Conservation (phyloP, 2,329 filamentous ascomycete genomes). For the Berkeleyomyces basicola region DNA sequence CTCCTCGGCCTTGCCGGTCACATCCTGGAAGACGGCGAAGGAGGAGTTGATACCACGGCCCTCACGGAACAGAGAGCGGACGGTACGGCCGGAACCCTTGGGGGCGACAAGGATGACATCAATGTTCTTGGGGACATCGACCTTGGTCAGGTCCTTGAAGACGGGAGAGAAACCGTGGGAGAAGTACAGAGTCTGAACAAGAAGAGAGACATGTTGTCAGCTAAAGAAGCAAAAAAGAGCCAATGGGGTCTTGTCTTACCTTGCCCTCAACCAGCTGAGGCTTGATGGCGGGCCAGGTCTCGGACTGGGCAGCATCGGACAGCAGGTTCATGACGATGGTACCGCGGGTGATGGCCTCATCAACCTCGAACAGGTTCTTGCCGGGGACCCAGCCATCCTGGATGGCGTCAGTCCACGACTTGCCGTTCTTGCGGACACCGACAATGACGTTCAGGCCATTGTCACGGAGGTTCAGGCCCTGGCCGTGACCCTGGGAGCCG, state of each 20-base stretch:
- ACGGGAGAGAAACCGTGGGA: slow-evolving; percentile 99
- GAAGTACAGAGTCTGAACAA: slow-evolving; percentile 84
- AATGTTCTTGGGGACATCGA: slow-evolving; percentile 87
- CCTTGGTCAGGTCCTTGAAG: slow-evolving; percentile 99
- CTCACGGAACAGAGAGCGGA: slow-evolving; percentile 97
- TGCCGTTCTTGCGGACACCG: slow-evolving; percentile 94
- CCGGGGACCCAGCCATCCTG: slow-evolving; percentile 96
- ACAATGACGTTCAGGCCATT: slow-evolving; percentile 98
- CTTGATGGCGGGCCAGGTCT: slow-evolving; percentile 98
- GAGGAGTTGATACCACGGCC: slow-evolving; percentile 99
- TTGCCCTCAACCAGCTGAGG: slow-evolving; percentile 97
- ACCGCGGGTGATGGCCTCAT: slow-evolving; percentile 84
- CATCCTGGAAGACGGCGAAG: slow-evolving; percentile 95
- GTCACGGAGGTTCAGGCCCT: slow-evolving; percentile 98
- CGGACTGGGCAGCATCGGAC: slow-evolving; percentile 89
- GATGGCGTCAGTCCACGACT: slow-evolving; percentile 94
- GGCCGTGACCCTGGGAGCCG: slow-evolving; percentile 92
- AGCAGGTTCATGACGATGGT: slow-evolving; percentile 99
- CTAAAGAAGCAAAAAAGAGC: not conserved
- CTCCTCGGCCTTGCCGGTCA: slow-evolving; percentile 95
- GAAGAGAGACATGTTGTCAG: not conserved
- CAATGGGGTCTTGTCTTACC: slow-evolving; percentile 33
- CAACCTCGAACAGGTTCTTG: slow-evolving; percentile 97
- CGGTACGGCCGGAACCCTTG: slow-evolving; percentile 97
- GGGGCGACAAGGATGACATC: slow-evolving; percentile 99